Evolutionary conservation across 345 rosid genomes (phyloP).

Genomic region (Boechera stricta): DNA sequence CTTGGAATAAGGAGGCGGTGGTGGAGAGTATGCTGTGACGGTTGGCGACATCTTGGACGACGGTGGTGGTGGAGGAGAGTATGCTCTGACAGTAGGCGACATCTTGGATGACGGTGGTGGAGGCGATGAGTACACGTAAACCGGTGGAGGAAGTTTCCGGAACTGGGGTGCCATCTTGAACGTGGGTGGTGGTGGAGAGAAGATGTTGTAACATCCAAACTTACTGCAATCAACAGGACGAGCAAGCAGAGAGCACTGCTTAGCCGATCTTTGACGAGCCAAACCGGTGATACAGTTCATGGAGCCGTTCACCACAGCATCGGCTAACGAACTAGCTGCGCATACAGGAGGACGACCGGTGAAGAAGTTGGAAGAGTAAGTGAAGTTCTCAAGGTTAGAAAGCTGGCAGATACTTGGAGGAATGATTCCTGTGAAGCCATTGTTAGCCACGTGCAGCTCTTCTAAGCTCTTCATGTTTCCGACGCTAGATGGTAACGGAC

Average conservation of each 20-base stretch:
- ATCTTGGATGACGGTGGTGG: constrained; percentile 58
- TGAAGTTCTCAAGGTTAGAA: constrained; percentile 65
- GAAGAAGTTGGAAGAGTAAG: constrained; percentile 69
- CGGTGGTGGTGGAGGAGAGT: constrained; percentile 40
- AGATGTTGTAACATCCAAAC: constrained; percentile 53
- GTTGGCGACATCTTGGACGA: constrained; percentile 47
- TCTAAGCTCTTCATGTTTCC: constrained; percentile 73
- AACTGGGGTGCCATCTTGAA: constrained; percentile 45
- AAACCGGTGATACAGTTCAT: constrained; percentile 60
- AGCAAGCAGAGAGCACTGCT: constrained; percentile 59
- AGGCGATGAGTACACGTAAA: constrained; percentile 45
- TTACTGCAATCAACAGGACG: constrained; percentile 64
- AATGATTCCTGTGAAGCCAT: constrained; percentile 61
- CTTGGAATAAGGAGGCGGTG: constrained; percentile 45
- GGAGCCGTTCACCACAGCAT: constrained; percentile 45
- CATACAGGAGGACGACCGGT: constrained; percentile 66
- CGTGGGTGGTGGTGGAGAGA: constrained; percentile 47
- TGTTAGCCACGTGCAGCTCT: constrained; percentile 70
- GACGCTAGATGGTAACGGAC: constrained; percentile 56
- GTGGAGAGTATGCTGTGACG: constrained; percentile 42
- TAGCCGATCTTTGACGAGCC: constrained; percentile 56
- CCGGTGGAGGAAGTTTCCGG: constrained; percentile 50
- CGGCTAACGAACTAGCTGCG: constrained; percentile 45
- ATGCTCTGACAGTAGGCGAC: constrained; percentile 51
- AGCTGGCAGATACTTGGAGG: constrained; percentile 63